Conservation (phyloP, 179 eudicot species). For the Silene vulgaris region DNA sequence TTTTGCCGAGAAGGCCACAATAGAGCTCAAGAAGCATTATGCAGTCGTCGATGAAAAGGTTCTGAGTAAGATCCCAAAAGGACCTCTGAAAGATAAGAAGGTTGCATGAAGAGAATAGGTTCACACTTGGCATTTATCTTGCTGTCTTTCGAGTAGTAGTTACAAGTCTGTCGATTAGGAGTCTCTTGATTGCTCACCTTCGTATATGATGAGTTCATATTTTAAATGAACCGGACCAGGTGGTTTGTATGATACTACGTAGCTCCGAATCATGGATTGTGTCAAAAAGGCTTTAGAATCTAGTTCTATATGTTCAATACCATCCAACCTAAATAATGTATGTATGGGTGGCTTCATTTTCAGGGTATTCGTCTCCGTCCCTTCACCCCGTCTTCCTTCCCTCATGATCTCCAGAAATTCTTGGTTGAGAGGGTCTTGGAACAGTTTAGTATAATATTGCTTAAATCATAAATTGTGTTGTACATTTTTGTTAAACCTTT, state of each 20-base stretch:
- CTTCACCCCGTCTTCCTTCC: neutral
- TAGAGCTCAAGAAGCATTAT: slow-evolving; percentile 54
- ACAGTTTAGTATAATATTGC: neutral
- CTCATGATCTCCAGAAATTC: neutral
- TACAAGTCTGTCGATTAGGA: slow-evolving; percentile 20
- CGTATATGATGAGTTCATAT: slow-evolving; percentile 25
- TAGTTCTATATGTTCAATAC: slow-evolving; percentile 18
- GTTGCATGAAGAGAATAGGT: slow-evolving; percentile 23
- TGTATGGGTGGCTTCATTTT: slow-evolving; percentile 19
- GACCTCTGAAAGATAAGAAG: slow-evolving; percentile 30
- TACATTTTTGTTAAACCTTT: too few species aligned
- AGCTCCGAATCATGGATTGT: slow-evolving; percentile 23
- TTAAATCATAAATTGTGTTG: neutral
- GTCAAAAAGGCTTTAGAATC: slow-evolving; percentile 15
- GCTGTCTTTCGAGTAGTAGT: slow-evolving; percentile 21
- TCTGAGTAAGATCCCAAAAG: slow-evolving; percentile 54
- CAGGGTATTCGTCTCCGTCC: neutral
- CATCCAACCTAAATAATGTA: slow-evolving; percentile 26
- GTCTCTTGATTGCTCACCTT: slow-evolving; percentile 17
- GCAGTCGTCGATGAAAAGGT: slow-evolving; percentile 48
- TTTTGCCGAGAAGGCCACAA: slow-evolving; percentile 45
- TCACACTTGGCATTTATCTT: slow-evolving; percentile 18
- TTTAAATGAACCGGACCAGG: slow-evolving; percentile 22
- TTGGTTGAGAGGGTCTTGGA: neutral
- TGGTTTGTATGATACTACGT: slow-evolving; percentile 22